Percentiles rank a stretch among this genome's conserved stretches.
Evolutionary conservation across 345 rosid genomes (phyloP).

Genomic region (Brassica incana): DNA sequence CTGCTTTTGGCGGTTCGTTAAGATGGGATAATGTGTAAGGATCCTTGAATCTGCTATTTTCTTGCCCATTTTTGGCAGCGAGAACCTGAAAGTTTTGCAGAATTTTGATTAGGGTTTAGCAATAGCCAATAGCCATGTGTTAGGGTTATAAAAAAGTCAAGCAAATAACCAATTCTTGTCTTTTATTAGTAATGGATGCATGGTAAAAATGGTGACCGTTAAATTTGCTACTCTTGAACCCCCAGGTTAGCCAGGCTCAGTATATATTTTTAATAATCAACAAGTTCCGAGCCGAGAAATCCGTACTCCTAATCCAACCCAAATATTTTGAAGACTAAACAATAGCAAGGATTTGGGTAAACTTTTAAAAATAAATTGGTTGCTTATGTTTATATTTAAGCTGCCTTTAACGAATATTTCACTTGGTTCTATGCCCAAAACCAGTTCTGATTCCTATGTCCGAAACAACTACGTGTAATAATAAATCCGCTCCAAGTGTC

Average conservation of each 20-base stretch:
- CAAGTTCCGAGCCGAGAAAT: background rate
- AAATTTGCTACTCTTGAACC: background rate
- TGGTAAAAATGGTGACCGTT: background rate
- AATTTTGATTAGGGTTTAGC: background rate
- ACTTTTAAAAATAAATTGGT: background rate
- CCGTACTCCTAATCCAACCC: background rate
- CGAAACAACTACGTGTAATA: background rate
- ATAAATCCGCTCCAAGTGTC: background rate
- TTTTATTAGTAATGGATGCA: background rate
- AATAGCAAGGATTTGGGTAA: background rate
- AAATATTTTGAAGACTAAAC: background rate
- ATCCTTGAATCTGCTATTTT: constrained; percentile 23
- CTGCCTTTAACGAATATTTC: background rate
- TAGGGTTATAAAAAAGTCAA: background rate
- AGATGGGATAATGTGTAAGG: constrained; percentile 29
- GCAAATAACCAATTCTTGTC: background rate
- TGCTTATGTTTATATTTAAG: background rate
- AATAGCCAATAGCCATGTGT: constrained; percentile 7
- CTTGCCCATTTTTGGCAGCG: background rate
- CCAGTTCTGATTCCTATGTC: background rate
- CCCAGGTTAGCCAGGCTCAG: background rate
- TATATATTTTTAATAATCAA: background rate
- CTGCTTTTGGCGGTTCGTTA: constrained; percentile 37
- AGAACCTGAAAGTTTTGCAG: constrained; percentile 1
- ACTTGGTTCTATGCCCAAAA: background rate